Evolutionary conservation across 2,329 filamentous ascomycete species (phyloP), one percentile per base, ranked within the genome.

Genomic region (Mariannaea elegans): DNA sequence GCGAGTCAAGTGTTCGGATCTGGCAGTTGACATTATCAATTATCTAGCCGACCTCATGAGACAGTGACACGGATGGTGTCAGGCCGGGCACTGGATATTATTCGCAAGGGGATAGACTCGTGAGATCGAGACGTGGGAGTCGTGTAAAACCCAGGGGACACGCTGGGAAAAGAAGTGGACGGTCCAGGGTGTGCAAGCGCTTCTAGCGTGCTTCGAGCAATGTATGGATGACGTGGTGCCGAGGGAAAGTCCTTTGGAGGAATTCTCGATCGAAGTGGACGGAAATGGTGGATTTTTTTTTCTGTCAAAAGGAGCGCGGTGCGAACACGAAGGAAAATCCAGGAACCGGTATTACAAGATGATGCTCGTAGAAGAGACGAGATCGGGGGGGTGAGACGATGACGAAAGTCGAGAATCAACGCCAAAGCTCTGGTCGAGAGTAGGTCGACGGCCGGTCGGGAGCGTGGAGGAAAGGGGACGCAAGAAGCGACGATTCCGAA

Each of bases 11-110:
- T 94, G 91, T 77, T 97, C 92, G 73, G 92, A 87, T 86, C 93
- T 90, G 78, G 90, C 84, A 80, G 87, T 92, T 84, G 92, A 91
- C 93, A 97, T 97, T 93, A 94, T 93, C 86, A 83, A 93, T 93
- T 93, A 92, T 81, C 73, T 80, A 78, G 79, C 80, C 76, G 78
- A 77, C 78, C 76, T 83, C 81, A 82, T 84, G 68, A 66, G 71
- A 71, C 62, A 64, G 66, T 63, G 68, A 67, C 66, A 65, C 63
- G 59, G 38, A 41, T 59, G 58, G 65, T 70, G 69, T 56, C 66
- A 44, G 69, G 69, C 63, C 65, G 65, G 69, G 65, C 60, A 67
- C 62, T 59, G 56, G 66, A 66, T 66, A 67, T 70, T 70, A 67
- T 69, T 66, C 65, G 65, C 61, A 60, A 56, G 50, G 51, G 45